Evolutionary conservation across 257 asterid species (phyloP).

Genomic region (Pogostemon cablin): DNA sequence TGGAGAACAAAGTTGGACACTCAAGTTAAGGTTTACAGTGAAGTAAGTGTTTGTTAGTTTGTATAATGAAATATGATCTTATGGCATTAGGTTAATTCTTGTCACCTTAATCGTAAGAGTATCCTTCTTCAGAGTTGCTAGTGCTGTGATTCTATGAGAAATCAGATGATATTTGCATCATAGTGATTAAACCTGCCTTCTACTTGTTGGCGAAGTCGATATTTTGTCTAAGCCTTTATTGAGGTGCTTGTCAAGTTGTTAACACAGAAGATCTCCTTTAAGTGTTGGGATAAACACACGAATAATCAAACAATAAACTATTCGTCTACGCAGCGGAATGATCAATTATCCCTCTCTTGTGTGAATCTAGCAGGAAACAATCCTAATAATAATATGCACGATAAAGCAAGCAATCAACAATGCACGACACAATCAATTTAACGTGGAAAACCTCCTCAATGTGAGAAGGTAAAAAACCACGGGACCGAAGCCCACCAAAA

Average conservation of each 20-base stretch:
- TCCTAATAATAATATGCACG: too few relatives aligned
- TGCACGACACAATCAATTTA: too few relatives aligned
- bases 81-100: not conserved
- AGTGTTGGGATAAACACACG: too few relatives aligned
- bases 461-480: too few relatives aligned
- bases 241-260: not conserved
- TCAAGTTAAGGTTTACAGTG: constrained; percentile 79
- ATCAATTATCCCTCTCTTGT: too few relatives aligned
- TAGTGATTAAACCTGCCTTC: not conserved
- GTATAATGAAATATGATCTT: not conserved
- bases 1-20: constrained; percentile 88
- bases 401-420: too few relatives aligned
- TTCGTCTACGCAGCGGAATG: too few relatives aligned
- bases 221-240: not conserved
- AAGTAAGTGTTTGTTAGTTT: constrained; percentile 49
- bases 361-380: too few relatives aligned
- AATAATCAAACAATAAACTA: too few relatives aligned
- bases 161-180: constrained; percentile 15
- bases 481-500: too few relatives aligned
- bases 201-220: not conserved
- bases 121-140: constrained; percentile 2
- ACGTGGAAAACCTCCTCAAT: too few relatives aligned
- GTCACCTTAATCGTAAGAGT: not conserved
- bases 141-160: constrained; percentile 4
- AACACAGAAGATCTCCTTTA: not conserved